Evolutionary conservation across 2,329 filamentous ascomycete species (phyloP).

Genomic region (Trichophyton benhamiae): DNA sequence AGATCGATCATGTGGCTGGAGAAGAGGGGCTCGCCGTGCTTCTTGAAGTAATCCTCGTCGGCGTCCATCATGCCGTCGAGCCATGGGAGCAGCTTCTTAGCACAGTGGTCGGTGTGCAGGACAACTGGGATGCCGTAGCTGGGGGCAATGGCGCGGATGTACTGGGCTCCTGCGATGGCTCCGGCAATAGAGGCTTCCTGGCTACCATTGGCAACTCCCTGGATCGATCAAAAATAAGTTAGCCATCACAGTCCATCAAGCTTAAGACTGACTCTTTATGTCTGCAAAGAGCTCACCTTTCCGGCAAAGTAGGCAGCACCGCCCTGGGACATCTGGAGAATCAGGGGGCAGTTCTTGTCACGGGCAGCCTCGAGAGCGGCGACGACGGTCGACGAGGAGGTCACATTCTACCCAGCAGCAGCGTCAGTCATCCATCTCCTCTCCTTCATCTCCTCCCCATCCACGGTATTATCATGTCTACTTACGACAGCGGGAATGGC

Average conservation of each 20-base stretch:
- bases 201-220: constrained; percentile 67
- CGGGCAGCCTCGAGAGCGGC: constrained; percentile 87
- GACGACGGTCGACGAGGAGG: constrained; percentile 77
- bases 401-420: constrained; percentile 55
- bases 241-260: no score
- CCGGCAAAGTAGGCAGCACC: constrained; percentile 87
- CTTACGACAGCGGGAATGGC: constrained; percentile 71
- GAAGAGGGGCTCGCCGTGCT: constrained; percentile 83
- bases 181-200: constrained; percentile 84
- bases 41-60: constrained; percentile 92
- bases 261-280: neutral
- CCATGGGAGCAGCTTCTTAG: constrained; percentile 98
- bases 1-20: constrained; percentile 98
- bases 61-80: constrained; percentile 89
- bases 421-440: constrained; percentile 4
- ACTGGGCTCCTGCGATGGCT: constrained; percentile 79
- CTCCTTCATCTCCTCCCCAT: constrained; percentile 7
- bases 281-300: constrained; percentile 44
- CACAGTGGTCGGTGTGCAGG: constrained; percentile 96
- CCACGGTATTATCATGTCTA: neutral
- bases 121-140: constrained; percentile 81
- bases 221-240: constrained; percentile 5
- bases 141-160: constrained; percentile 78
- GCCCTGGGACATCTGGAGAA: constrained; percentile 88
- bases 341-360: constrained; percentile 79